Evolutionary conservation across 78 protist species (phyloP), one percentile per base, ranked within the genome.

Genomic region (Goniomonas avonlea): DNA sequence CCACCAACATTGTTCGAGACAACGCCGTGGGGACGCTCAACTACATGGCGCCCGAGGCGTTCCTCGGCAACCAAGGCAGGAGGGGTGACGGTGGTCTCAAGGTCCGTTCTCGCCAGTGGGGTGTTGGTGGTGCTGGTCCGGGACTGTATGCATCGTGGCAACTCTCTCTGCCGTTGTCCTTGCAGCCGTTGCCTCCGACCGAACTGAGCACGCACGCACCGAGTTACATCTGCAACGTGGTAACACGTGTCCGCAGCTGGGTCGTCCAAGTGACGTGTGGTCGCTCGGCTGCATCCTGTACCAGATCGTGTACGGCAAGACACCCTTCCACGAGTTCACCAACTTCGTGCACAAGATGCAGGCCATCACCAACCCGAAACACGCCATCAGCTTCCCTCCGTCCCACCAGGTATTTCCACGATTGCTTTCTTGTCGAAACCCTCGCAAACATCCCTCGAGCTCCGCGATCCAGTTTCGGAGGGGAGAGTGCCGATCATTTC

Each of bases 1-100:
- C 90, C 4, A 91, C 96, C 18, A 88, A 88, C 45, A 89, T 89
- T 31, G 75, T 84, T 37, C 73, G 90, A n/a, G 93, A 90, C 29
- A 27, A 35, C 29, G 86, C 58, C 29, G 60, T 89, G 41, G 99
- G 99, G 35, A 96, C 99, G 11, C 71, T 92, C 48, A 96, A 96
- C 84, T 96, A 96, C 84, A 94, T 96, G 77, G 83, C 94, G 3
- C 99, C 99, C 11, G 99, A 96, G 81, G 91, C 97, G 2, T 45
- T 92, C 50, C 31, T 18, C 34, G 73, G 68, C 17, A 11, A 11
- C 60, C 29, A 11, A 25, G 60, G 32, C 60, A 11, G 50, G 50
- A 8, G n/a, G 50, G 50, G 50, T 8, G 50, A 8, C 50, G 50
- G 50, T n/a, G n/a, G n/a, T n/a, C n/a, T n/a, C n/a, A n/a, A n/a